Percentiles rank a stretch among this genome's conserved stretches.
Evolutionary conservation across 1,139 yeast genomes (phyloP).

Genomic region (Sugiyamaella castrensis): DNA sequence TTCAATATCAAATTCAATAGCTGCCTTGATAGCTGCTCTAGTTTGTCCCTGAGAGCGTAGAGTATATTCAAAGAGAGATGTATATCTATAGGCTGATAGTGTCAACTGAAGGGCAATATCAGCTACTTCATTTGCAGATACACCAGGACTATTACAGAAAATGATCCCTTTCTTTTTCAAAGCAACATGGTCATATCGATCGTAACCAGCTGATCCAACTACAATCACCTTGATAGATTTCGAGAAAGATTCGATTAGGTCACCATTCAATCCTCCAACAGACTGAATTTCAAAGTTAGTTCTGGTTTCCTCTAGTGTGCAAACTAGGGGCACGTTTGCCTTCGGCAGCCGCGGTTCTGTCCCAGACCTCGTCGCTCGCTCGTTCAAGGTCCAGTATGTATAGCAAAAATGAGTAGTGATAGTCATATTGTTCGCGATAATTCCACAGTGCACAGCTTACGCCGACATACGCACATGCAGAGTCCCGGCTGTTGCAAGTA

Average conservation of each 20-base stretch:
- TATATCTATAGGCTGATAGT: slow-evolving; percentile 60
- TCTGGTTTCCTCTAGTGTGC: no score
- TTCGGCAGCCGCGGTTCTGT: no score
- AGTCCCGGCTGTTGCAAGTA: no score
- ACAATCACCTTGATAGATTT: slow-evolving; percentile 52
- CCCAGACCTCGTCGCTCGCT: no score
- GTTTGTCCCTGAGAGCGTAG: slow-evolving; percentile 46
- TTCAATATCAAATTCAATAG: slow-evolving; percentile 23
- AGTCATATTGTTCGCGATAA: no score
- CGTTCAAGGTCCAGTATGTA: no score
- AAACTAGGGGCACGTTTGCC: no score
- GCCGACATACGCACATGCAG: no score
- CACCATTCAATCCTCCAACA: slow-evolving; percentile 32
- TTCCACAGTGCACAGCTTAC: no score
- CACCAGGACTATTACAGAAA: slow-evolving; percentile 54
- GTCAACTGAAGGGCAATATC: slow-evolving; percentile 65
- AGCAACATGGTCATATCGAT: slow-evolving; percentile 51
- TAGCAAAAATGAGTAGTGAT: no score
- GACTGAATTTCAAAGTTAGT: slow-evolving; percentile 12
- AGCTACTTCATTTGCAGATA: slow-evolving; percentile 71
- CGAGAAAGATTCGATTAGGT: slow-evolving; percentile 53
- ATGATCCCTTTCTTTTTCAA: slow-evolving; percentile 45
- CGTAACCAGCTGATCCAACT: slow-evolving; percentile 70
- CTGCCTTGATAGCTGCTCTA: slow-evolving; percentile 40
- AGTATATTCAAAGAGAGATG: slow-evolving; percentile 48